Percentiles rank a stretch among this genome's conserved stretches.
Evolutionary conservation across 768 basidiomycete species (phyloP).

Genomic region (Saitozyma podzolica): DNA sequence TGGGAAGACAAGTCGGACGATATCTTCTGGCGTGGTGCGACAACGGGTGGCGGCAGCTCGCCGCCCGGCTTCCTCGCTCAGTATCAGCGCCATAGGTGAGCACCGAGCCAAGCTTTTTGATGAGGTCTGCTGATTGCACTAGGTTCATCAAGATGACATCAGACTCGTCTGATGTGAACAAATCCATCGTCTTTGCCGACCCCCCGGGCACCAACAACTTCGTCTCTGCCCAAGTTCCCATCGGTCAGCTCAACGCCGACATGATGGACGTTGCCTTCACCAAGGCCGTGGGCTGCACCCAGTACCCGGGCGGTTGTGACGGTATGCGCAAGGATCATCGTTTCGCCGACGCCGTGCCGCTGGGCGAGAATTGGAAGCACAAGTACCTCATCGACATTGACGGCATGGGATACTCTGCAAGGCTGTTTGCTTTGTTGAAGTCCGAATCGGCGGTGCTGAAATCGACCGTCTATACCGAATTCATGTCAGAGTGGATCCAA

Average conservation of each 20-base stretch:
- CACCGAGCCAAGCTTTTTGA: background rate
- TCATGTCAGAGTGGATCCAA: conserved; percentile 84
- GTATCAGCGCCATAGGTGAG: conserved; percentile 82
- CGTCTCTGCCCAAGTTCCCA: conserved; percentile 64
- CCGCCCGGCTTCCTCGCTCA: conserved; percentile 77
- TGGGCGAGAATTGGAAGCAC: conserved; percentile 87
- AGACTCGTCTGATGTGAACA: conserved; percentile 58
- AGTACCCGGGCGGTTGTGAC: conserved; percentile 69
- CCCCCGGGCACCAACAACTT: conserved; percentile 63
- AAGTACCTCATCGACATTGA: conserved; percentile 91
- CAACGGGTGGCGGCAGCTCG: conserved; percentile 87
- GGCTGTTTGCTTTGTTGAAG: conserved; percentile 62
- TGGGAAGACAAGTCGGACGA: conserved; percentile 87
- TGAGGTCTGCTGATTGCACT: conserved; percentile 9
- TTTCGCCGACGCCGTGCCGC: conserved; percentile 71
- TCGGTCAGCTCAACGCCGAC: conserved; percentile 67
- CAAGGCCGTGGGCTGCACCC: conserved; percentile 66
- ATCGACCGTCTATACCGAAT: conserved; percentile 87
- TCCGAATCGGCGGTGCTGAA: conserved; percentile 86
- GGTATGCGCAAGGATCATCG: conserved; percentile 67
- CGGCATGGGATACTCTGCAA: conserved; percentile 90
- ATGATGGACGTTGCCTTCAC: conserved; percentile 89
- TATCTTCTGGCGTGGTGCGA: conserved; percentile 93
- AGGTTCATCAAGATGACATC: conserved; percentile 79
- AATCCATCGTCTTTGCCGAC: conserved; percentile 69